A percentile compares a stretch with the other conserved stretches of the same genome.
phyloP scores from a whole-genome alignment of 805 yeast genomes.

The Cyberlindnera americana region DNA sequence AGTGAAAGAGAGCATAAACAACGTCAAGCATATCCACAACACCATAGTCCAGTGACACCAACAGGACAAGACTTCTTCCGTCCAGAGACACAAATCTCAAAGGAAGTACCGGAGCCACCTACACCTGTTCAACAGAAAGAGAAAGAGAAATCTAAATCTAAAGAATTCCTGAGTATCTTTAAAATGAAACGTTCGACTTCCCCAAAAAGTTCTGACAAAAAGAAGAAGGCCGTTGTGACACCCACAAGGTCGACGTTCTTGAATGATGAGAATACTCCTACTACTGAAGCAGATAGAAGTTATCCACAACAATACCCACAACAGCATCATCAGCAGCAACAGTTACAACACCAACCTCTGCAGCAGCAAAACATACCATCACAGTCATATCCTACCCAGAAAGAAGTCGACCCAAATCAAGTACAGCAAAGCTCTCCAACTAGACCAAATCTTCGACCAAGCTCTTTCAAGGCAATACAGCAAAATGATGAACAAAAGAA shows the following conservation, averaged over 20 bases:
- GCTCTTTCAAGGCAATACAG: constrained; percentile 13
- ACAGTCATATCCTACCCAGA: neutral
- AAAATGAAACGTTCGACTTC: constrained; percentile 27
- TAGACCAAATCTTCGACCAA: constrained; percentile 18
- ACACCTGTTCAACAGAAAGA: constrained; percentile 12
- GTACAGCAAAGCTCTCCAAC: constrained; percentile 13
- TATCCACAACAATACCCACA: neutral
- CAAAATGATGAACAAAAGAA: constrained; percentile 6
- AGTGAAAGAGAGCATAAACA: constrained; percentile 1
- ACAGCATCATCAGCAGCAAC: constrained; percentile 2
- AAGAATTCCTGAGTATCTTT: constrained; percentile 27
- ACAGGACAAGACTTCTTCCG: neutral
- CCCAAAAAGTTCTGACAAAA: constrained; percentile 16
- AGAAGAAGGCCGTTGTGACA: constrained; percentile 3
- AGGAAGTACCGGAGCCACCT: constrained; percentile 11
- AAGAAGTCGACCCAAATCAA: neutral
- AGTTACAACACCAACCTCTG: neutral
- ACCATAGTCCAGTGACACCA: constrained; percentile 1
- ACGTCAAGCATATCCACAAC: constrained; percentile 1
- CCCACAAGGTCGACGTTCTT: constrained; percentile 8
- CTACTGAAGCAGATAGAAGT: too few species aligned
- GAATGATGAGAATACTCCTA: constrained; percentile 17
- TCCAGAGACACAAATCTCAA: constrained; percentile 6
- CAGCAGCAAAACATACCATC: constrained; percentile 2
- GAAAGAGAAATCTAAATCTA: constrained; percentile 21